phyloP scores from a whole-genome alignment of 179 eudicot genomes.

The Beta lomatogona region DNA sequence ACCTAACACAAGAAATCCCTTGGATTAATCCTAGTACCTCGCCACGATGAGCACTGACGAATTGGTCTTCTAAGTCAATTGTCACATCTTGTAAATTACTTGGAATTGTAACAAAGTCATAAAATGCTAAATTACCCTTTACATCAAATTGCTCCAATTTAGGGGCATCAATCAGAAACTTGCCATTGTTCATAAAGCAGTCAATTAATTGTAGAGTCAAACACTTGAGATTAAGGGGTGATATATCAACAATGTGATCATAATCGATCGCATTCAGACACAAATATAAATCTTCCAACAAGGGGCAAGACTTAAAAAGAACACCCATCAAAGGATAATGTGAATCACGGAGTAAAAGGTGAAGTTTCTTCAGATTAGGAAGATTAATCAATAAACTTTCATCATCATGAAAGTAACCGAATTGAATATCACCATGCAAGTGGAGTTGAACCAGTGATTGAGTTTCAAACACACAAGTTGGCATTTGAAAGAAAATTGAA shows the following conservation, averaged over 20 bases:
- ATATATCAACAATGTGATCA: background rate
- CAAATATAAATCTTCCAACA: background rate
- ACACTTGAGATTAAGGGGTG: background rate
- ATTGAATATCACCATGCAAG: background rate
- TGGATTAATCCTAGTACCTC: no score
- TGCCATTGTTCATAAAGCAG: no score
- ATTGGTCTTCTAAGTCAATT: no score
- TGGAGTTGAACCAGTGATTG: background rate
- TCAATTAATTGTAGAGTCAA: background rate
- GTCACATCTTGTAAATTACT: no score
- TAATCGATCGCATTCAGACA: background rate
- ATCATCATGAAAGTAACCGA: background rate
- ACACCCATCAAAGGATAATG: background rate
- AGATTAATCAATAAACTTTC: background rate
- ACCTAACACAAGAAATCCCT: no score
- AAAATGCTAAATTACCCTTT: no score
- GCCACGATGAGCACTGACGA: no score
- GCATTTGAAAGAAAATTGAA: background rate
- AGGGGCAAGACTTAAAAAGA: background rate
- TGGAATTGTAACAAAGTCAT: no score
- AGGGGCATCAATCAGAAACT: conserved; percentile 10
- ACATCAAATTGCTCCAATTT: no score
- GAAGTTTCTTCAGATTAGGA: background rate
- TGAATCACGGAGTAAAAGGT: background rate
- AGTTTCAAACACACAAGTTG: background rate